phyloP scores from a whole-genome alignment of 371 early-diverging fungal genomes.

The Actinomortierella wolfii region DNA sequence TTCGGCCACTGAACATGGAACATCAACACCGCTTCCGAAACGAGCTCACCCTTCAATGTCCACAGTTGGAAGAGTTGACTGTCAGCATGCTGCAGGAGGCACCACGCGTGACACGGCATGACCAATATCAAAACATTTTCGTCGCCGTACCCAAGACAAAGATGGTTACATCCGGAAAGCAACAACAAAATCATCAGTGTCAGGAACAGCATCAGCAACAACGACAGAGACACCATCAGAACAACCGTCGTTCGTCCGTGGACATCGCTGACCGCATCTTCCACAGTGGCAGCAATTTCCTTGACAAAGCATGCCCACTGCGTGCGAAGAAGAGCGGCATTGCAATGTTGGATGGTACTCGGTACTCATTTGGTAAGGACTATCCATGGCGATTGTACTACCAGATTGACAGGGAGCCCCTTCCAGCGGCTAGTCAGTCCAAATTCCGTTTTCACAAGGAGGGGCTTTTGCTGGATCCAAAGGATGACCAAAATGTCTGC shows the following conservation, averaged over 20 bases:
- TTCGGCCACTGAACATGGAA: slow-evolving; percentile 10
- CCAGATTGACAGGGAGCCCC: slow-evolving; percentile 13
- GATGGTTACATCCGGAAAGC: slow-evolving; percentile 1
- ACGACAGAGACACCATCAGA: background rate
- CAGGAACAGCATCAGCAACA: background rate
- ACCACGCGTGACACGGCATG: too few species aligned
- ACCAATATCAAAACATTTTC: too few species aligned
- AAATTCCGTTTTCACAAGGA: background rate
- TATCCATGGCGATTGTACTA: slow-evolving; percentile 39
- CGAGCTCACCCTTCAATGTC: slow-evolving; percentile 26
- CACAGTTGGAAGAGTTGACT: slow-evolving; percentile 31
- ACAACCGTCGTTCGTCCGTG: background rate
- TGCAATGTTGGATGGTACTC: slow-evolving; percentile 15
- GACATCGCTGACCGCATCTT: slow-evolving; percentile 12
- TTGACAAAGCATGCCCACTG: slow-evolving; percentile 34
- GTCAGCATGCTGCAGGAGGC: slow-evolving; percentile 2
- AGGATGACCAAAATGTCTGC: too few species aligned
- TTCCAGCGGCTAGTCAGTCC: background rate
- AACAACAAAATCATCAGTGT: background rate
- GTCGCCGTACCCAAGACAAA: background rate
- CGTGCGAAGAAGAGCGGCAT: slow-evolving; percentile 17
- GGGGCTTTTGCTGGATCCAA: too few species aligned
- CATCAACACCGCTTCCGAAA: slow-evolving; percentile 31
- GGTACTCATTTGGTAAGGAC: slow-evolving; percentile 20
- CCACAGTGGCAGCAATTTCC: slow-evolving; percentile 26